These are phyloP conservation scores for Vaccinium myrtillus DNA, from an alignment of 148 eudicot genomes.

Conservation along the genomic window DNA sequence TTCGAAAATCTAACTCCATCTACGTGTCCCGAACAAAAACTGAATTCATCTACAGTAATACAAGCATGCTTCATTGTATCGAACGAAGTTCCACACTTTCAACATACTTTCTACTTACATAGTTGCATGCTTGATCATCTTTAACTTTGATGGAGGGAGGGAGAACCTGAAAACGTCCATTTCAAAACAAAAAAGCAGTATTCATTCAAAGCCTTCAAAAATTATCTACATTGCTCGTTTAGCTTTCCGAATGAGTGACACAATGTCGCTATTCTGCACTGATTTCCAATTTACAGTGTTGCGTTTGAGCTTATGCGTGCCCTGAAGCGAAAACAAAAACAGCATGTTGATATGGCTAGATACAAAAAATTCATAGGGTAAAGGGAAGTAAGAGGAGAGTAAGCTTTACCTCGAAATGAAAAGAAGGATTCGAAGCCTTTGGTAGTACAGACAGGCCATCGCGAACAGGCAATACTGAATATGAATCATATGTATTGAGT, in stretches of 20 bases:
- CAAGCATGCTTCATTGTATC: not conserved
- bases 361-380: not conserved
- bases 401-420: slow-evolving; percentile 58
- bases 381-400: not conserved
- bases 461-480: slow-evolving; percentile 47
- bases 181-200: not conserved
- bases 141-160: not conserved
- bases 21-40: not conserved
- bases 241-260: slow-evolving; percentile 34
- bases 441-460: slow-evolving; percentile 37
- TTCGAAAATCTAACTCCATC: not conserved
- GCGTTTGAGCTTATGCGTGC: slow-evolving; percentile 33
- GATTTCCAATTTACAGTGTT: slow-evolving; percentile 40
- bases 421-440: slow-evolving; percentile 39
- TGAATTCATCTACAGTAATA: not conserved
- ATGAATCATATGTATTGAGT: not conserved
- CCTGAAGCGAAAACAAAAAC: slow-evolving; percentile 27
- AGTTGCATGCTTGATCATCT: not conserved
- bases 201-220: not conserved
- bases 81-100: not conserved
- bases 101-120: not conserved
- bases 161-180: not conserved
- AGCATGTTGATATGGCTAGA: not conserved
- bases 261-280: slow-evolving; percentile 36
- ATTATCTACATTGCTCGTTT: slow-evolving; percentile 19